Evolutionary conservation across 1,284 basidiomycete species (phyloP).

Genomic region (Ustilago crameri): DNA sequence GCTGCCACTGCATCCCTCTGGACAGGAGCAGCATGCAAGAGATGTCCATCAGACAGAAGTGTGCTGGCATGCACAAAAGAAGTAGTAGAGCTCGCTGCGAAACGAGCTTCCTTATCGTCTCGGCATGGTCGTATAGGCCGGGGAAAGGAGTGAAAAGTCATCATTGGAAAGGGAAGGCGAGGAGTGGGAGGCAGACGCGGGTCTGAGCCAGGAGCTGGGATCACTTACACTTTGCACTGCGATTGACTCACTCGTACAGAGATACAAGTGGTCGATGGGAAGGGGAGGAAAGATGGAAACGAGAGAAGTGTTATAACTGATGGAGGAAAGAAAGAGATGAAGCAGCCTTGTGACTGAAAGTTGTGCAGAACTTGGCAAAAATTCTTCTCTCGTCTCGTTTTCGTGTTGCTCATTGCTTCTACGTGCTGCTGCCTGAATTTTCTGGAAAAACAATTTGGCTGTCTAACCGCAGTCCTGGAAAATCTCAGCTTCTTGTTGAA

Average conservation of each 20-base stretch:
- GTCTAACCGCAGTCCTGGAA: constrained; percentile 24
- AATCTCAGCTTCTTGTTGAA: constrained; percentile 2
- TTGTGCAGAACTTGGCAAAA: constrained; percentile 11
- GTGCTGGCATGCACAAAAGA: constrained; percentile 68
- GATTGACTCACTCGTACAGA: constrained; percentile 33
- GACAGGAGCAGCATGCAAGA: constrained; percentile 12
- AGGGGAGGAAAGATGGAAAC: background rate
- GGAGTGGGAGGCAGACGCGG: background rate
- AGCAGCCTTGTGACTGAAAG: constrained; percentile 9
- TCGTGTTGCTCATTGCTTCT: constrained; percentile 4
- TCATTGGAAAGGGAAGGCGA: constrained; percentile 35
- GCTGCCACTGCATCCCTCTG: background rate
- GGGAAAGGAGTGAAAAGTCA: constrained; percentile 67
- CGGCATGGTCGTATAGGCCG: constrained; percentile 68
- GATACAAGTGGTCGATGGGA: constrained; percentile 38
- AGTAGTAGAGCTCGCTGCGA: constrained; percentile 60
- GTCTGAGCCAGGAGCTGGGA: background rate
- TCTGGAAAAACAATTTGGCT: constrained; percentile 7
- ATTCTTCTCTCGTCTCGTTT: constrained; percentile 10
- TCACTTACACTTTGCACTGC: constrained; percentile 37
- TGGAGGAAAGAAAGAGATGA: background rate
- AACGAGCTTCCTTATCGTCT: constrained; percentile 67
- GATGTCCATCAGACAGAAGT: constrained; percentile 61
- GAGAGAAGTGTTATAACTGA: background rate
- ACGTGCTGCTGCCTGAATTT: constrained; percentile 16